Evolutionary conservation across 1,284 basidiomycete species (phyloP).

Genomic region (Trametes versicolor): DNA sequence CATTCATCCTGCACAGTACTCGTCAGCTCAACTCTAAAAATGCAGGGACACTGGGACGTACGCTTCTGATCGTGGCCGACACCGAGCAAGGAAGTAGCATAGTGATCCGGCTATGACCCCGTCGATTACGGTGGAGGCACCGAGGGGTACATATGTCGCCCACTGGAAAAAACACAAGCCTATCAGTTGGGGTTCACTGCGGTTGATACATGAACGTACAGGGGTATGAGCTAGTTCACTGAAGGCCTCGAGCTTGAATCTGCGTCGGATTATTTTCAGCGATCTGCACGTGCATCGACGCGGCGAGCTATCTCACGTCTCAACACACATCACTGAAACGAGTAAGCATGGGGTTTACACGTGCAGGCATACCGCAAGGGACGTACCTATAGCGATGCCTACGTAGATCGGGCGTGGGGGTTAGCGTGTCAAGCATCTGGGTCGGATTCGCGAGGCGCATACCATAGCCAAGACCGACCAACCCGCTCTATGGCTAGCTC

Average conservation of each 20-base stretch:
- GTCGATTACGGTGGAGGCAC: conserved; percentile 33
- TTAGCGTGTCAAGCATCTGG: background rate
- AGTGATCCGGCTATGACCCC: conserved; percentile 35
- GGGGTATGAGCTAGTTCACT: conserved; percentile 21
- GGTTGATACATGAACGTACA: conserved; percentile 1
- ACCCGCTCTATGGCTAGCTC: conserved; percentile 8
- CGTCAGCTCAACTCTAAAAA: too few relatives aligned
- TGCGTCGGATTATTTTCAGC: background rate
- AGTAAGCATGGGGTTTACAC: background rate
- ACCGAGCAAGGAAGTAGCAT: conserved; percentile 36
- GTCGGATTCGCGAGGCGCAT: background rate
- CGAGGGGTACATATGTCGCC: conserved; percentile 36
- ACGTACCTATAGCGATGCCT: conserved; percentile 28
- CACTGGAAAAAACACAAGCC: conserved; percentile 21
- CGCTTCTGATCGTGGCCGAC: conserved; percentile 32
- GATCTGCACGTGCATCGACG: background rate
- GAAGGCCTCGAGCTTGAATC: conserved; percentile 28
- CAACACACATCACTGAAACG: conserved; percentile 30
- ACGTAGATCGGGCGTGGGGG: background rate
- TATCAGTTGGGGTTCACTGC: background rate
- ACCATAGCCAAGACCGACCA: conserved; percentile 35
- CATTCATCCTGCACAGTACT: conserved; percentile 29
- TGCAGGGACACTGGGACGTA: conserved; percentile 6
- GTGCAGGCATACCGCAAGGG: too few relatives aligned
- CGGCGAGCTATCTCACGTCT: conserved; percentile 27